Evolutionary conservation across 495 filamentous ascomycete species (phyloP).

Genomic region (Neurospora sp.): DNA sequence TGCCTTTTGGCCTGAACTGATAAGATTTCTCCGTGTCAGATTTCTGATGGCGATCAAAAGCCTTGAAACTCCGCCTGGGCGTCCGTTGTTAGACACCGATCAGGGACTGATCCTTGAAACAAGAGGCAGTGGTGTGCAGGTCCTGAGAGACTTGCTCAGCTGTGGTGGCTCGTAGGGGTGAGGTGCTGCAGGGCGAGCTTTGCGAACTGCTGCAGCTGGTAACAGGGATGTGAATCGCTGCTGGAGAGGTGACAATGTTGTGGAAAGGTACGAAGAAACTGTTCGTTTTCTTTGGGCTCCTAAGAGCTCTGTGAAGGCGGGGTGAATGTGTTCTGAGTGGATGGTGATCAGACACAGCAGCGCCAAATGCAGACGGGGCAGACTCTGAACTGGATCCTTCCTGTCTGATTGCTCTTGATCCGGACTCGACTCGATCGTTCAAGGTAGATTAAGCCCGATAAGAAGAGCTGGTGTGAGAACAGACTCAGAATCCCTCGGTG

Average conservation of each 20-base stretch:
- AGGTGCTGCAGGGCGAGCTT: background rate
- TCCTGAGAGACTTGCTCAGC: background rate
- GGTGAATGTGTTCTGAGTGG: background rate
- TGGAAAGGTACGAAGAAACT: background rate
- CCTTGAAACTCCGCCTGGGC: background rate
- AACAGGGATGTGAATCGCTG: background rate
- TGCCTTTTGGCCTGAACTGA: background rate
- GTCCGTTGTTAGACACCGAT: conserved; percentile 5
- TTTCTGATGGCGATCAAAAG: background rate
- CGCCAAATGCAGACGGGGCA: background rate
- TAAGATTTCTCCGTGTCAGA: background rate
- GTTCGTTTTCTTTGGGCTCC: background rate
- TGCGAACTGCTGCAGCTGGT: background rate
- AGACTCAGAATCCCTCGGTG: background rate
- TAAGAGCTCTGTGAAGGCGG: background rate
- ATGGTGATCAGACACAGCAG: background rate
- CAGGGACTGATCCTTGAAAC: conserved; percentile 8
- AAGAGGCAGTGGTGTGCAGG: background rate
- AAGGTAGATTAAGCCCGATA: background rate
- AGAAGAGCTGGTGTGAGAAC: background rate
- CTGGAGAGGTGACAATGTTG: background rate
- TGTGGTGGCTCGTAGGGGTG: background rate
- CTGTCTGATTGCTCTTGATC: background rate
- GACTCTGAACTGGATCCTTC: background rate
- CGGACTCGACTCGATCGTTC: background rate